These are phyloP conservation scores for Tremellales sp. DNA, from an alignment of 1,284 basidiomycete genomes.

Conservation along the genomic window DNA sequence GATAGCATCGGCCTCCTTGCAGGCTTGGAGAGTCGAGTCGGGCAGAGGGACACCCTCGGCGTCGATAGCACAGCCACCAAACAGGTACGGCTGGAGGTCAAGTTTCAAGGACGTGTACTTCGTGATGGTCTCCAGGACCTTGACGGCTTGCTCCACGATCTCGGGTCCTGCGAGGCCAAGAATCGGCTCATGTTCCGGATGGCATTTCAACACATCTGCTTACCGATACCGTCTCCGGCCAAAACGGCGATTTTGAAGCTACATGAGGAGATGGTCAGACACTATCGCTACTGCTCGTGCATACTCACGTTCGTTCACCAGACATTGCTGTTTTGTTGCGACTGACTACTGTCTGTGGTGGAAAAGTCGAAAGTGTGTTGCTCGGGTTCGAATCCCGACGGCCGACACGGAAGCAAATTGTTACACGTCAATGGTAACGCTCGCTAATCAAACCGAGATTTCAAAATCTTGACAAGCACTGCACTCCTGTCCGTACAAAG, in stretches of 20 bases:
- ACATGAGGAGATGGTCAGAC: slow-evolving; percentile 1
- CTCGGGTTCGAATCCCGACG: too few species aligned
- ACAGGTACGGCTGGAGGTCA: slow-evolving; percentile 63
- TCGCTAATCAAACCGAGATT: too few species aligned
- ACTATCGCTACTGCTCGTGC: too few species aligned
- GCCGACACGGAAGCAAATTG: too few species aligned
- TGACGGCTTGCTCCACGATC: slow-evolving; percentile 82
- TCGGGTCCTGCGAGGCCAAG: slow-evolving; percentile 68
- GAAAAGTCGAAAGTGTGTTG: too few species aligned
- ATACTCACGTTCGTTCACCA: too few species aligned
- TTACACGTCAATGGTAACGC: too few species aligned
- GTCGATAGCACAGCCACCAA: slow-evolving; percentile 94
- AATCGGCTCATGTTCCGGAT: slow-evolving; percentile 7
- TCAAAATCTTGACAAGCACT: too few species aligned
- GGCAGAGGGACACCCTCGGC: slow-evolving; percentile 78
- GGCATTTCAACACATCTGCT: slow-evolving; percentile 22
- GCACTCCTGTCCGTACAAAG: too few species aligned
- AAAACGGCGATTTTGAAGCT: slow-evolving; percentile 80
- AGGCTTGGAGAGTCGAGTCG: slow-evolving; percentile 76
- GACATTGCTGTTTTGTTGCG: too few species aligned
- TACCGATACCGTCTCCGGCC: slow-evolving; percentile 95
- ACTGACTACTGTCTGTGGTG: too few species aligned
- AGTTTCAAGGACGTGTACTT: slow-evolving; percentile 69
- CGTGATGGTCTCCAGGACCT: slow-evolving; percentile 75
- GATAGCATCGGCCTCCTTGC: slow-evolving; percentile 84